phyloP scores from a whole-genome alignment of 2,329 filamentous ascomycete genomes.

The Verticillium isaacii region DNA sequence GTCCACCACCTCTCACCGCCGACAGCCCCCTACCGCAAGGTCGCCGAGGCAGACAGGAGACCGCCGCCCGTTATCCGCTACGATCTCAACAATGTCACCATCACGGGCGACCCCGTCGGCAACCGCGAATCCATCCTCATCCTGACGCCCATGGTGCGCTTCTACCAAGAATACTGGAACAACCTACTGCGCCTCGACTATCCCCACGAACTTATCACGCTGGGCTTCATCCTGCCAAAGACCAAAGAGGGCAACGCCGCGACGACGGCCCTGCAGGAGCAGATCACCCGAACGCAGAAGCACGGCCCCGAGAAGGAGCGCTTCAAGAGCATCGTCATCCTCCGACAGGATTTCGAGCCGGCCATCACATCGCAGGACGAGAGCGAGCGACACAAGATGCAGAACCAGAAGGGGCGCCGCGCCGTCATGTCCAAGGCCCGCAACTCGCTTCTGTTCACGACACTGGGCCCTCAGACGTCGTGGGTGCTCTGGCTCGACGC shows the following conservation, averaged over 20 bases:
- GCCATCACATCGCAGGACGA: constrained; percentile 78
- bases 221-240: constrained; percentile 95
- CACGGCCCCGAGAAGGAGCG: constrained; percentile 69
- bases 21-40: constrained; percentile 37
- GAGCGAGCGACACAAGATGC: constrained; percentile 83
- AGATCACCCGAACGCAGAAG: constrained; percentile 80
- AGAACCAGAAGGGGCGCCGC: constrained; percentile 80
- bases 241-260: constrained; percentile 88
- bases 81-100: constrained; percentile 91
- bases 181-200: constrained; percentile 81
- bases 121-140: constrained; percentile 86
- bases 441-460: constrained; percentile 93
- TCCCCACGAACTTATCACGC: constrained; percentile 88
- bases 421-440: constrained; percentile 90
- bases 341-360: constrained; percentile 90
- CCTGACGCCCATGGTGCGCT: constrained; percentile 86
- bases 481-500: constrained; percentile 97
- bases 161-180: constrained; percentile 95
- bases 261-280: constrained; percentile 74
- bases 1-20: constrained; percentile 39
- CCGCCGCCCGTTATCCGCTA: constrained; percentile 89
- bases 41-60: constrained; percentile 47
- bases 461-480: constrained; percentile 80
- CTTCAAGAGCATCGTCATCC: constrained; percentile 90
- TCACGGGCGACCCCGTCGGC: constrained; percentile 66